Base-by-base conservation (phyloP, 192 early-diverging fungal genomes). In the Coemansia sp. region DNA sequence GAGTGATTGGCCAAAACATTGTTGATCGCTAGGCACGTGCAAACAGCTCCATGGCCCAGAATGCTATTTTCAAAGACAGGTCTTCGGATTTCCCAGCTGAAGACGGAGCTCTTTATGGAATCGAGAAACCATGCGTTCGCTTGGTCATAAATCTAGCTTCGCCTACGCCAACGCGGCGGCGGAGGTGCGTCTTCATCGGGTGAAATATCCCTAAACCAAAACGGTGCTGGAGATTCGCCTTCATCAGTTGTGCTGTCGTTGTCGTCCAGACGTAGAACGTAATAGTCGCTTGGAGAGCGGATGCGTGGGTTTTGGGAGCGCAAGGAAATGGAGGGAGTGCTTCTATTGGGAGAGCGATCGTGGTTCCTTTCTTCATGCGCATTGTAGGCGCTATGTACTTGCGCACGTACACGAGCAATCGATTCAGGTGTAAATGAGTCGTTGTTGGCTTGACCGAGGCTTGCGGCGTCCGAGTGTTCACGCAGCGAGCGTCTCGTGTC, bases 251-350 rank as follows among this genome's bases (percentile, higher is more conserved):
- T 52, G 48, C 59, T 61, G 49, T 68, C 66, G 45, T 33, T 49
- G 49, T 68, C 66, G 38, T 68, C 66, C n/a, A 68, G 59, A 15
- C 49, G 58, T 33, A 68, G 23, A 33, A 68, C 39, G 33, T 68
- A 68, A 35, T 61, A 41, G 20, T 59, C 57, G n/a, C 35, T 59
- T 38, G 57, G 57, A 8, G 33, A 21, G 15, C 35, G 33, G 18
- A 9, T 36, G 35, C 57, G 57, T 1, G 33, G 34, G 8, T 53
- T 53, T 14, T 11, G 23, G 11, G 24, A 1, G 51, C 24, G 51
- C 24, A 21, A 26, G 51, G 51, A 11, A 26, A 21, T 53, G 6
- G 7, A 26, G 51, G 4, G 20, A 10, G 11, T 11, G 1, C 14
- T 14, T 8, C 21, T 26, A 53, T 53, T 20, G n/a, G 4, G 18